These are phyloP conservation scores for Hypseocharis bilobata DNA, from an alignment of 441 rosid genomes.

Conservation along the genomic window DNA sequence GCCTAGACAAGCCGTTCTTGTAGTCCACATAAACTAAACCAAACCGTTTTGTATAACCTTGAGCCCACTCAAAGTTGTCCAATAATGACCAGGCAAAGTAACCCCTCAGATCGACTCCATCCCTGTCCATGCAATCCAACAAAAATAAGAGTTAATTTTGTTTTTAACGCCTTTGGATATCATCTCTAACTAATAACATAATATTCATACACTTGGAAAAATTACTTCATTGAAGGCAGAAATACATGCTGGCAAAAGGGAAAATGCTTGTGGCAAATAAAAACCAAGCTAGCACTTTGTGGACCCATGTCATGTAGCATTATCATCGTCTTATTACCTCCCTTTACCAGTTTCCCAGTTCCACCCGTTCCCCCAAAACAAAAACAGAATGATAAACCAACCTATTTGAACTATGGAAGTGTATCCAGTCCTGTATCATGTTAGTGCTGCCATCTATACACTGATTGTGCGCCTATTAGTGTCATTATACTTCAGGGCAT, in stretches of 20 bases:
- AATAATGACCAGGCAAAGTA: constrained; percentile 79
- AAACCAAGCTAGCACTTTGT: too few relatives aligned
- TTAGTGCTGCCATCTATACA: too few relatives aligned
- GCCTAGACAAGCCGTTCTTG: constrained; percentile 62
- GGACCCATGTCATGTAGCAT: too few relatives aligned
- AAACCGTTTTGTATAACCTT: constrained; percentile 75
- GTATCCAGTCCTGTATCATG: too few relatives aligned
- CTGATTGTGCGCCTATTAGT: too few relatives aligned
- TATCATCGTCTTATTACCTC: too few relatives aligned
- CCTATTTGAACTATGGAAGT: too few relatives aligned
- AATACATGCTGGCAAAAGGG: background rate
- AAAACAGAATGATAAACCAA: too few relatives aligned
- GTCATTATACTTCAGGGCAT: background rate
- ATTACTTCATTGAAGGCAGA: background rate
- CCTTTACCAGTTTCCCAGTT: too few relatives aligned
- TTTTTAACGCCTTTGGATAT: background rate
- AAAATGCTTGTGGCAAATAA: too few relatives aligned
- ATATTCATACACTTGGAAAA: background rate
- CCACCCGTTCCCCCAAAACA: too few relatives aligned
- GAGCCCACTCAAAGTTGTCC: constrained; percentile 87
- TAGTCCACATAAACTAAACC: constrained; percentile 74
- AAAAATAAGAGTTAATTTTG: background rate
- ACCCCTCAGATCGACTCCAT: constrained; percentile 73
- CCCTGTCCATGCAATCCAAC: constrained; percentile 32
- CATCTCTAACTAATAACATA: too few relatives aligned